Base-by-base conservation (phyloP, 1,284 basidiomycete genomes). In the Fomitiporia mediterranea region DNA sequence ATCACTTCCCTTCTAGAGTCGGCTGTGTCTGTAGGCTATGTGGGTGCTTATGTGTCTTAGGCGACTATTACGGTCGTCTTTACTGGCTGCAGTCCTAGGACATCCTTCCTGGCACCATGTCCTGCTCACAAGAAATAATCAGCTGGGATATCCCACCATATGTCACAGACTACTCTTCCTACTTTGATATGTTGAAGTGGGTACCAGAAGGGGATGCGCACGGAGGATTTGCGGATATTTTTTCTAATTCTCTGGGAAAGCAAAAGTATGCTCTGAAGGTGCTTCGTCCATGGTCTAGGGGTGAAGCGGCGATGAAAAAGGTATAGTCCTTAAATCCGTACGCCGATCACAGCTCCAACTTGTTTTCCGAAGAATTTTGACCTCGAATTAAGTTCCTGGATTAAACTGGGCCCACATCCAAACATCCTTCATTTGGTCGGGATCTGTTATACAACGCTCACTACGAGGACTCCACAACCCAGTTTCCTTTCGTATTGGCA, bases 401-500 rank as follows among this genome's bases (percentile, higher is more conserved):
- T 54, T 4, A 27, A 47, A 48, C 13, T 54, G 3, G 53, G 53
- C 7, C 25, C 19, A n/a, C 56, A 57, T 25, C 13, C 15, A 17
- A 57, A 57, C 28, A 35, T 57, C 8, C 49, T 57, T 15, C 21
- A 27, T 17, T 42, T 53, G 30, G 17, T 40, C 4, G 56, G 50
- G 17, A 57, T 53, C 21, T 50, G 37, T 17, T 42, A 51, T 23
- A 46, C 56, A 4, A 48, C 32, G 3, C 42, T 38, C 21, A 17
- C 19, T n/a, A 17, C 17, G 11, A 23, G 25, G 2, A 25, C 11
- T 7, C 38, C 28, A 2, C 56, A 53, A 39, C 47, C 47, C 7
- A 28, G 50, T 25, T 48, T 58, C 30, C 32, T 58, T 19, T 61
- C 57, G 7, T 38, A 17, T 2, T 58, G 50, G 48, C 50, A 59